phyloP scores from a whole-genome alignment of 192 early-diverging fungal genomes.

The Dissophora ornata region DNA sequence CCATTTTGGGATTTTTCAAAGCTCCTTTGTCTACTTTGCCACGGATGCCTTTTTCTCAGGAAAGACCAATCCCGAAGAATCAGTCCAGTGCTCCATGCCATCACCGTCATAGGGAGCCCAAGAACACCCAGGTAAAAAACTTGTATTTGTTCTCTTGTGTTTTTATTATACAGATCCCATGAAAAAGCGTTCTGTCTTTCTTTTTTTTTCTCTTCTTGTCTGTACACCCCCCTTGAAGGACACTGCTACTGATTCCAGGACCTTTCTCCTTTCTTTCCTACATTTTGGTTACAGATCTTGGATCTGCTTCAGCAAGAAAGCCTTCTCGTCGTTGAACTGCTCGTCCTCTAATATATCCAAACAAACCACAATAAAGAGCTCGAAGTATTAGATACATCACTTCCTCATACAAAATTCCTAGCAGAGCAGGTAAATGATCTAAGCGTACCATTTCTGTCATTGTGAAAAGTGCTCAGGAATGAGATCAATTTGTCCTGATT shows the following conservation, averaged over 20 bases:
- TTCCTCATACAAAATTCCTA: background rate
- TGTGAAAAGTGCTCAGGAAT: conserved; percentile 93
- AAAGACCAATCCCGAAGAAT: background rate
- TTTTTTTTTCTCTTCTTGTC: background rate
- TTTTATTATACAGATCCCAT: too few relatives aligned
- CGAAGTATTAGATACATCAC: too few relatives aligned
- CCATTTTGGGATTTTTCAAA: conserved; percentile 21
- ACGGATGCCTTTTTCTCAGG: conserved; percentile 10
- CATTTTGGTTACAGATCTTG: conserved; percentile 23
- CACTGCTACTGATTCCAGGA: too few relatives aligned
- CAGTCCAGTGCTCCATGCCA: too few relatives aligned
- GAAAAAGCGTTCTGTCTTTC: background rate
- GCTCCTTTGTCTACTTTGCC: conserved; percentile 15
- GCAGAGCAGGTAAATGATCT: background rate
- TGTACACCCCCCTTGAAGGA: too few relatives aligned
- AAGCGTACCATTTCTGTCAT: conserved; percentile 87
- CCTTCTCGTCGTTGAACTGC: conserved; percentile 99
- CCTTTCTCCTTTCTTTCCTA: background rate
- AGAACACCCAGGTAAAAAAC: too few relatives aligned
- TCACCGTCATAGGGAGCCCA: too few relatives aligned
- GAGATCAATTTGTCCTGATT: conserved; percentile 91
- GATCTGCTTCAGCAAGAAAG: conserved; percentile 94
- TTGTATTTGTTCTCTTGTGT: too few relatives aligned
- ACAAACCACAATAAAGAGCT: too few relatives aligned
- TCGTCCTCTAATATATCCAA: conserved; percentile 82